Percentiles rank a stretch among this genome's conserved stretches.
These are phyloP conservation scores for Ascochyta clinopodiicola DNA, from an alignment of 2,329 filamentous ascomycete species.

Conservation along the genomic window DNA sequence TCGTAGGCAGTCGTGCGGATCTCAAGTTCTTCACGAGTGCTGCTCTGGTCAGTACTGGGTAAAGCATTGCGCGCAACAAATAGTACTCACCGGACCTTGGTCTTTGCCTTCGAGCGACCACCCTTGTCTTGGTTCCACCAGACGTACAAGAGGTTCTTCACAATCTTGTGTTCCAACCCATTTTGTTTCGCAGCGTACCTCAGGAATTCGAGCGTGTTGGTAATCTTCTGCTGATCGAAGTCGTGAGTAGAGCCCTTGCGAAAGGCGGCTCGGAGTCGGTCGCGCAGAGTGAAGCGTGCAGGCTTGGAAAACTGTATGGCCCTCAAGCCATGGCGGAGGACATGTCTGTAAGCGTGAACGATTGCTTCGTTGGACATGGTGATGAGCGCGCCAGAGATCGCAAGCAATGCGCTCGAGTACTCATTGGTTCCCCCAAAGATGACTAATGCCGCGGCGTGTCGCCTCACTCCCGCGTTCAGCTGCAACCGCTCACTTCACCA, in stretches of 20 bases:
- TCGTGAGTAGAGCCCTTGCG: constrained; percentile 40
- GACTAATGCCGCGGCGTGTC: constrained; percentile 7
- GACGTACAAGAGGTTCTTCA: constrained; percentile 69
- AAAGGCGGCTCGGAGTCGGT: constrained; percentile 54
- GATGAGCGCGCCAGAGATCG: constrained; percentile 6
- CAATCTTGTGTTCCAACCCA: constrained; percentile 74
- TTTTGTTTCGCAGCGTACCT: constrained; percentile 66
- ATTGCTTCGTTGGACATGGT: constrained; percentile 54
- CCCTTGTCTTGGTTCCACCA: constrained; percentile 54
- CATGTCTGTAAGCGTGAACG: constrained; percentile 70
- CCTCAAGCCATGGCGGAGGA: constrained; percentile 71
- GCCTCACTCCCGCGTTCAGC: constrained; percentile 8
- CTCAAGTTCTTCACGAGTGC: constrained; percentile 35
- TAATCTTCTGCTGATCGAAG: constrained; percentile 56
- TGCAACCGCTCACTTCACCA: constrained; percentile 11
- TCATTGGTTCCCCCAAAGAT: constrained; percentile 5
- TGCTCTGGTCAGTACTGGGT: constrained; percentile 19
- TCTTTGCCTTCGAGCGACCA: constrained; percentile 36
- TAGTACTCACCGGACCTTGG: constrained; percentile 28
- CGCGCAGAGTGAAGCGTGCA: constrained; percentile 66
- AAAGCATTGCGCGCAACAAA: too few species aligned
- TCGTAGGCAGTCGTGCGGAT: constrained; percentile 55
- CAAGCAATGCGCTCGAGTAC: constrained; percentile 9
- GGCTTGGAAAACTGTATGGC: constrained; percentile 76
- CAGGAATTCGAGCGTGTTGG: constrained; percentile 74